These are phyloP conservation scores for Candida tammaniensis DNA, from an alignment of 805 yeast species.

Conservation along the genomic window DNA sequence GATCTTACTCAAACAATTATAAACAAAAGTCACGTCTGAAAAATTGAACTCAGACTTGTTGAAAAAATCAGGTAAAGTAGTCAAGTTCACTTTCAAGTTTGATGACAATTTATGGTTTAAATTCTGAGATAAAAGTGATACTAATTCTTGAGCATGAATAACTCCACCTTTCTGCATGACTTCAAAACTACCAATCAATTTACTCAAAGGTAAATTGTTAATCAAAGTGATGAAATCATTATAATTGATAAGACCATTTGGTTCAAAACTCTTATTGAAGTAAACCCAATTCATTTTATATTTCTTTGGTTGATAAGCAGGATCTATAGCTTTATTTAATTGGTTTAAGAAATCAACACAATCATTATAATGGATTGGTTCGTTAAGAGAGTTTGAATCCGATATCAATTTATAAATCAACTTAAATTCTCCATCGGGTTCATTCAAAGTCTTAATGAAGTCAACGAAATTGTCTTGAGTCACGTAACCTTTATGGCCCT, in stretches of 20 bases:
- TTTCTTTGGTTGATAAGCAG: constrained; percentile 38
- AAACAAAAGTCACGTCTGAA: constrained; percentile 38
- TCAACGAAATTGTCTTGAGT: constrained; percentile 69
- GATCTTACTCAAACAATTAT: constrained; percentile 38
- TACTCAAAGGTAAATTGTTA: constrained; percentile 44
- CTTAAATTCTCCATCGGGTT: constrained; percentile 29
- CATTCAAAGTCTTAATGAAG: constrained; percentile 53
- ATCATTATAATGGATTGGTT: constrained; percentile 23
- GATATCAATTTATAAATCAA: constrained; percentile 20
- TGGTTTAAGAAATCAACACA: constrained; percentile 34
- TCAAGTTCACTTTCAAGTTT: constrained; percentile 34
- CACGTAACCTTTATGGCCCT: constrained; percentile 63
- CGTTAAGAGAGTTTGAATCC: constrained; percentile 3
- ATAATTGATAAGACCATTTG: constrained; percentile 35
- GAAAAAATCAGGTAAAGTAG: constrained; percentile 34
- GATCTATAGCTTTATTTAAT: constrained; percentile 40
- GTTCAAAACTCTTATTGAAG: constrained; percentile 39
- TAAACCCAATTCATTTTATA: constrained; percentile 43
- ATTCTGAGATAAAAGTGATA: constrained; percentile 31
- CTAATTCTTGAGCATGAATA: constrained; percentile 29
- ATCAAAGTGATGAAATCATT: constrained; percentile 39
- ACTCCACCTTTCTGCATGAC: constrained; percentile 30
- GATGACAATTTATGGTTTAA: constrained; percentile 41
- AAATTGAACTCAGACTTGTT: constrained; percentile 30
- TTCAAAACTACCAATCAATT: constrained; percentile 43